Evolutionary conservation across 1,284 basidiomycete species (phyloP), one percentile per base, ranked within the genome.

Genomic region (Gymnopus androsaceus): DNA sequence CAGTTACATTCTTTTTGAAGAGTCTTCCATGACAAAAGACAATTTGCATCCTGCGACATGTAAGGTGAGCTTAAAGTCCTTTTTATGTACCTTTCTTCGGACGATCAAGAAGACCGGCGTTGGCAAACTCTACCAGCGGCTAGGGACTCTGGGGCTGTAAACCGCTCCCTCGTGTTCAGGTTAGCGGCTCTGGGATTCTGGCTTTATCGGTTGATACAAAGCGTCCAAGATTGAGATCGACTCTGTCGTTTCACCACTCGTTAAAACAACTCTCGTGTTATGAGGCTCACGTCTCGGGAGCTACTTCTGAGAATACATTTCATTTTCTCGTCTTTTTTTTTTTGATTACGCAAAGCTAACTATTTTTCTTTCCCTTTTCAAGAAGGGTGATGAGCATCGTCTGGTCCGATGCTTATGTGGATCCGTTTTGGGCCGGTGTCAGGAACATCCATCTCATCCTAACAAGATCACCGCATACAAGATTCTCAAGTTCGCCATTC

Each of bases 41-140:
- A 88, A 88, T 60, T 66, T 94, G 34, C 75, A 75, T 56, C 68
- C 78, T 3, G 69, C 76, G 2, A 67, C 69, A 37, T 62, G 66
- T 4, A 83, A 83, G 78, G 91, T 92, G 67, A 72, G 89, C 79
- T 38, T 58, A 62, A 50, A 48, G 48, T 38, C 54, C 27, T 42
- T 49, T 38, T 54, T 47, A 56, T 55, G 49, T 58, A 52, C 55
- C 37, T 46, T 62, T 58, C 61, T 63, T 55, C 57, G 89, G 93
- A 84, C 85, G 83, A 75, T 72, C 64, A 94, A 96, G 94, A 95
- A 96, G 88, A 90, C 84, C 85, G 80, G 78, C 91, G 80, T 83
- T 88, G 90, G 81, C 58, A 63, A 65, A 61, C 63, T 19, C 75
- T 71, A 88, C 88, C 90, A 86, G 80, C 79, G 90, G 83, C 75